Conservation (phyloP, 1,284 basidiomycete species). For the Sanghuangporus baumii region DNA sequence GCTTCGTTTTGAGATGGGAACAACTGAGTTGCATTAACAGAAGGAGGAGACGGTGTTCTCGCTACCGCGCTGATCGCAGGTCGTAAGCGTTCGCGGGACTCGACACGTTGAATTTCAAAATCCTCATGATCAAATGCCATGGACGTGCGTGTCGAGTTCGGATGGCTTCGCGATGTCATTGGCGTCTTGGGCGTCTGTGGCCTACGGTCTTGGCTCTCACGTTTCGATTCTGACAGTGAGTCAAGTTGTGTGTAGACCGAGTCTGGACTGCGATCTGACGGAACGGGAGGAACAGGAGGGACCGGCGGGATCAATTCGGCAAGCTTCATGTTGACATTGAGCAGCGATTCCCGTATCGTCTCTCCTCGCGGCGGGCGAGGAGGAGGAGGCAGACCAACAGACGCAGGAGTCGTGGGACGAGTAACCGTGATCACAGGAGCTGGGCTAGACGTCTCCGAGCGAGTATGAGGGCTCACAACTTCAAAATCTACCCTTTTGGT, state of each 20-base stretch:
- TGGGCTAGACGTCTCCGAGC: slow-evolving; percentile 5
- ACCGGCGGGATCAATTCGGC: background rate
- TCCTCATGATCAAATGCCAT: slow-evolving; percentile 12
- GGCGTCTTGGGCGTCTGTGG: slow-evolving; percentile 5
- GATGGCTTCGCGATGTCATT: slow-evolving; percentile 1
- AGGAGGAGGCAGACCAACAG: slow-evolving; percentile 6
- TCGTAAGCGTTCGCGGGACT: slow-evolving; percentile 10
- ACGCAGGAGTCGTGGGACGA: background rate
- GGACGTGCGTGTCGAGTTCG: background rate
- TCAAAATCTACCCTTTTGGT: slow-evolving; percentile 2
- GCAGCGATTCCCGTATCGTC: background rate
- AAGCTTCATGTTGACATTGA: background rate
- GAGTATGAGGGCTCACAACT: background rate
- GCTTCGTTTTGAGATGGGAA: background rate
- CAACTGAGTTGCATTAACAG: background rate
- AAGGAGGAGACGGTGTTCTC: background rate
- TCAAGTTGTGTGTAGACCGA: background rate
- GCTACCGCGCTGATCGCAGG: slow-evolving; percentile 19
- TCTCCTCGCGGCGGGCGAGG: slow-evolving; percentile 8
- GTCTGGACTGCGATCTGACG: background rate
- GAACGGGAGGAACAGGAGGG: slow-evolving; percentile 4
- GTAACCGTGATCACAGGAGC: slow-evolving; percentile 4
- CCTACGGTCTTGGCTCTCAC: background rate
- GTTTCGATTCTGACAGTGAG: background rate
- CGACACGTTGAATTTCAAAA: slow-evolving; percentile 13